Percentiles rank a stretch among this genome's conserved stretches.
Conservation (phyloP, 768 basidiomycete genomes). For the Leccinum boreale region DNA sequence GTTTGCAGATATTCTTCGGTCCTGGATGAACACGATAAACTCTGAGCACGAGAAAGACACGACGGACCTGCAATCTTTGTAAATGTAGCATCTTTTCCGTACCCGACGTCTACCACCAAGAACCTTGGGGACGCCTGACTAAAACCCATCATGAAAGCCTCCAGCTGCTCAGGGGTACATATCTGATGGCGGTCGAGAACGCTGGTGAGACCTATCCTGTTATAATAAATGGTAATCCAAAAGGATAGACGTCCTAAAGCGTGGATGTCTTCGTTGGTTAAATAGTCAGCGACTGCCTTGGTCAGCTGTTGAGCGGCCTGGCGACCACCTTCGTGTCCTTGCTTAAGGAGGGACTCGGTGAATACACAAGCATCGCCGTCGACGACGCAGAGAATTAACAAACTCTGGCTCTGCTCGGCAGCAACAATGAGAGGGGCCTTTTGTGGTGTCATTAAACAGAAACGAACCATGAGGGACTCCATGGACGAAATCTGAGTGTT, state of each 20-base stretch:
- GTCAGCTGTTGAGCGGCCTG: slow-evolving; percentile 62
- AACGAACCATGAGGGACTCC: slow-evolving; percentile 46
- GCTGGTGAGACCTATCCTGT: slow-evolving; percentile 54
- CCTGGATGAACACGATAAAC: not conserved
- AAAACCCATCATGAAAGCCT: slow-evolving; percentile 69
- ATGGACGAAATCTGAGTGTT: slow-evolving; percentile 61
- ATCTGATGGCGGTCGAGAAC: slow-evolving; percentile 48
- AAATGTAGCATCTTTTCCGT: slow-evolving; percentile 56
- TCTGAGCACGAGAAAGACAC: not conserved
- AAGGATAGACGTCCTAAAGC: slow-evolving; percentile 66
- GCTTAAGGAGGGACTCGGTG: slow-evolving; percentile 50
- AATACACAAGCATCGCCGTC: slow-evolving; percentile 74
- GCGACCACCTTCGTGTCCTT: slow-evolving; percentile 64
- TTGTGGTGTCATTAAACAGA: not conserved
- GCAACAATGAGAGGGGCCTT: slow-evolving; percentile 1
- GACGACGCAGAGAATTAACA: slow-evolving; percentile 71
- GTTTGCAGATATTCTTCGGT: slow-evolving; percentile 65
- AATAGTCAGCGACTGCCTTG: slow-evolving; percentile 63
- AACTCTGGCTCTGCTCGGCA: slow-evolving; percentile 50
- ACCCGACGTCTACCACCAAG: slow-evolving; percentile 64
- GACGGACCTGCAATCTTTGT: slow-evolving; percentile 66
- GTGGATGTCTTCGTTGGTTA: slow-evolving; percentile 59
- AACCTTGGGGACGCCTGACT: slow-evolving; percentile 74
- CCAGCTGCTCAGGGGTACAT: slow-evolving; percentile 64
- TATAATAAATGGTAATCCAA: slow-evolving; percentile 73